Conservation (phyloP, 345 rosid species). For the Dipteronia dyeriana region DNA sequence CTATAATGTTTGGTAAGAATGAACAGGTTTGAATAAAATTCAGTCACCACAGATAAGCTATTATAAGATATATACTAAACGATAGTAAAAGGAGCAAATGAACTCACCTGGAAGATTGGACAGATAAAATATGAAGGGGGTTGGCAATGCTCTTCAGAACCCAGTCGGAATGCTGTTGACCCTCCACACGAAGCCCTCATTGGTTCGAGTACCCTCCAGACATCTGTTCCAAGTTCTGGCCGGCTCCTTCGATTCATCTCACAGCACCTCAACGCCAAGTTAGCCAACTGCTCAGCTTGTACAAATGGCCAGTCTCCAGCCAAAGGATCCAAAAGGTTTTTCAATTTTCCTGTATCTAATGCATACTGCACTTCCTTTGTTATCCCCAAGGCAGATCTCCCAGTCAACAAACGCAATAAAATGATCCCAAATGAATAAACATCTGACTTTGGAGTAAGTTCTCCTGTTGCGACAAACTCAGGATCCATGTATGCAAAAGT, state of each 20-base stretch:
- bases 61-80: not conserved
- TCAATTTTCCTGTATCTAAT: slow-evolving; percentile 56
- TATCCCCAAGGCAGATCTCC: slow-evolving; percentile 65
- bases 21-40: no score
- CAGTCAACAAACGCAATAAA: slow-evolving; percentile 72
- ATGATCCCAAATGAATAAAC: slow-evolving; percentile 86
- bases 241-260: slow-evolving; percentile 63
- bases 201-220: slow-evolving; percentile 86
- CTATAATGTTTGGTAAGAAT: no score
- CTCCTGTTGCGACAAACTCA: slow-evolving; percentile 67
- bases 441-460: slow-evolving; percentile 82
- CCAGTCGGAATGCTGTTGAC: slow-evolving; percentile 36
- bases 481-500: slow-evolving; percentile 81
- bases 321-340: slow-evolving; percentile 69
- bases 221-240: slow-evolving; percentile 79
- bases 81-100: not conserved
- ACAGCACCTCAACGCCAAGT: slow-evolving; percentile 81
- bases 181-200: slow-evolving; percentile 87
- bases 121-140: slow-evolving; percentile 79
- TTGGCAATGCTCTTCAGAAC: slow-evolving; percentile 52
- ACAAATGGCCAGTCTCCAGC: slow-evolving; percentile 98
- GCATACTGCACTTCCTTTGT: slow-evolving; percentile 70
- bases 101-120: slow-evolving; percentile 80
- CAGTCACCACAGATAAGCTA: not conserved
- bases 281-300: slow-evolving; percentile 81